These are phyloP conservation scores for Luffa acutangula DNA, from an alignment of 306 rosid genomes.

Conservation along the genomic window DNA sequence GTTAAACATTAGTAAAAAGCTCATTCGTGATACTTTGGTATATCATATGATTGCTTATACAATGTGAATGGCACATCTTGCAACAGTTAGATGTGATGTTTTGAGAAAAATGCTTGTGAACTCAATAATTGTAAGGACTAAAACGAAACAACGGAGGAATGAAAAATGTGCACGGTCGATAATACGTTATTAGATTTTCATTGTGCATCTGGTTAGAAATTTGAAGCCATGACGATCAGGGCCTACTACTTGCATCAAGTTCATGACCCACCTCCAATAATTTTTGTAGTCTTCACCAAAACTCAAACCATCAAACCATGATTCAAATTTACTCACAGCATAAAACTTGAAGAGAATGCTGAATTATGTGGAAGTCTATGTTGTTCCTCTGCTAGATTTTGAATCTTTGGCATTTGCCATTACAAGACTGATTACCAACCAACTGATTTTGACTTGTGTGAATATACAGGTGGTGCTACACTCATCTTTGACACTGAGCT, in stretches of 20 bases:
- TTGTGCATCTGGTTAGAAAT: background rate
- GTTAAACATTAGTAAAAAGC: background rate
- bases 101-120: no score
- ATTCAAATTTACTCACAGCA: background rate
- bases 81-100: background rate
- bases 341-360: background rate
- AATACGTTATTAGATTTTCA: background rate
- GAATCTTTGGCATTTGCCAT: background rate
- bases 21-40: background rate
- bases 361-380: background rate
- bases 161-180: background rate
- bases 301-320: background rate
- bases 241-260: background rate
- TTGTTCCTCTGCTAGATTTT: background rate
- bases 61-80: background rate
- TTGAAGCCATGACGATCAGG: no score
- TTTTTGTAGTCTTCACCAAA: background rate
- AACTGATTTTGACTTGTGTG: background rate
- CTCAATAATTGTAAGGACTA: no score
- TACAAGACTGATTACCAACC: background rate
- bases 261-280: background rate
- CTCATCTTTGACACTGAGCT: slow-evolving; percentile 91
- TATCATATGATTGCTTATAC: background rate
- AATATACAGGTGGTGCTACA: slow-evolving; percentile 78
- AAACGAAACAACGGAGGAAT: background rate